Evolutionary conservation across 345 rosid genomes (phyloP).

Genomic region (Arabis alpina): DNA sequence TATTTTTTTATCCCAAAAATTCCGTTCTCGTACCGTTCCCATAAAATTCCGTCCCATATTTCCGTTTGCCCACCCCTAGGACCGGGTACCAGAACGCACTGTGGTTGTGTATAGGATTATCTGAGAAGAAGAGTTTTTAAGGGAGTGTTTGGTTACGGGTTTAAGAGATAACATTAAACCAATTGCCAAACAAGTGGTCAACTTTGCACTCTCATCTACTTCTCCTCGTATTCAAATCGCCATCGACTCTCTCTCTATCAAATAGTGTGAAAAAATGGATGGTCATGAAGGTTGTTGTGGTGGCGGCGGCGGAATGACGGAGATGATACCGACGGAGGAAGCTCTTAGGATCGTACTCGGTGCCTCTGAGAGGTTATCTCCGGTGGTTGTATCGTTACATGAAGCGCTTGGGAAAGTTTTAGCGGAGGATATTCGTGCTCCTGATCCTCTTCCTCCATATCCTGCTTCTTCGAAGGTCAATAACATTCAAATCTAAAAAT

Average conservation of each 20-base stretch:
- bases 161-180: neutral
- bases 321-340: conserved; percentile 66
- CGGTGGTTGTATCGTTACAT: conserved; percentile 55
- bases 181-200: conserved; percentile 34
- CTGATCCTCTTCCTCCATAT: conserved; percentile 94
- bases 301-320: conserved; percentile 23
- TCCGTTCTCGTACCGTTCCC: too few relatives aligned
- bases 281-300: conserved; percentile 33
- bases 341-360: conserved; percentile 65
- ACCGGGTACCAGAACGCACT: too few relatives aligned
- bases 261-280: conserved; percentile 15
- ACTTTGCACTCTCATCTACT: conserved; percentile 7
- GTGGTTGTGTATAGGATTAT: too few relatives aligned
- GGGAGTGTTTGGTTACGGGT: conserved; percentile 24
- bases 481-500: neutral
- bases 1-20: too few relatives aligned
- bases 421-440: conserved; percentile 81
- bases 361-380: conserved; percentile 64
- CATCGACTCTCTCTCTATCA: neutral
- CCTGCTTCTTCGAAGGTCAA: conserved; percentile 90
- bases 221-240: neutral
- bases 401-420: conserved; percentile 82
- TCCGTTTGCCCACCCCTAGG: too few relatives aligned
- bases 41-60: too few relatives aligned
- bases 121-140: neutral